Conservation (phyloP, 1,139 yeast species). For the Kurtzmaniella quercitrusa region DNA sequence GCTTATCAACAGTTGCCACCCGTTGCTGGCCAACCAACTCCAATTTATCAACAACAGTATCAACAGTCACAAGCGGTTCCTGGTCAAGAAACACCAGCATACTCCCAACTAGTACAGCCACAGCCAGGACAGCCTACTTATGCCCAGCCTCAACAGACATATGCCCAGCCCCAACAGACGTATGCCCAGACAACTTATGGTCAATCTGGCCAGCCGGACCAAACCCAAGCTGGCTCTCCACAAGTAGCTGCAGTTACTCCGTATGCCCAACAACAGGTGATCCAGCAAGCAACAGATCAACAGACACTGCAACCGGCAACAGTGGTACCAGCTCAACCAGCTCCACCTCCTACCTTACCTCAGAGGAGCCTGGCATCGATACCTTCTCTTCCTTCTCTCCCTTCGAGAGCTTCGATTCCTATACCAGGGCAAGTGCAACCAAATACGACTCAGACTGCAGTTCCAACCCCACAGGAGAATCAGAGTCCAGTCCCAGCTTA, state of each 20-base stretch:
- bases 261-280: constrained; percentile 4
- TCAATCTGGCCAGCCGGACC: neutral
- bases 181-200: constrained; percentile 4
- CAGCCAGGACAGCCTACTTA: constrained; percentile 6
- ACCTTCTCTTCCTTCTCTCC: neutral
- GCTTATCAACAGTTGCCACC: neutral
- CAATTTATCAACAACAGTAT: neutral
- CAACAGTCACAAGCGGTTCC: neutral
- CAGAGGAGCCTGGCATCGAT: neutral
- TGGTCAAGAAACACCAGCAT: constrained; percentile 5
- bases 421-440: neutral
- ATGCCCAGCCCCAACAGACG: constrained; percentile 7
- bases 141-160: constrained; percentile 6
- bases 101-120: constrained; percentile 6
- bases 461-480: too few species aligned
- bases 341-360: neutral
- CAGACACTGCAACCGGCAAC: constrained; percentile 3
- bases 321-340: constrained; percentile 5
- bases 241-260: neutral
- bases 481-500: neutral
- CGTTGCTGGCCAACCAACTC: too few species aligned
- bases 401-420: neutral
- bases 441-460: too few species aligned
- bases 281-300: neutral
- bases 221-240: neutral